Conservation (phyloP, 495 filamentous ascomycete species). For the Talaromyces ruber region DNA sequence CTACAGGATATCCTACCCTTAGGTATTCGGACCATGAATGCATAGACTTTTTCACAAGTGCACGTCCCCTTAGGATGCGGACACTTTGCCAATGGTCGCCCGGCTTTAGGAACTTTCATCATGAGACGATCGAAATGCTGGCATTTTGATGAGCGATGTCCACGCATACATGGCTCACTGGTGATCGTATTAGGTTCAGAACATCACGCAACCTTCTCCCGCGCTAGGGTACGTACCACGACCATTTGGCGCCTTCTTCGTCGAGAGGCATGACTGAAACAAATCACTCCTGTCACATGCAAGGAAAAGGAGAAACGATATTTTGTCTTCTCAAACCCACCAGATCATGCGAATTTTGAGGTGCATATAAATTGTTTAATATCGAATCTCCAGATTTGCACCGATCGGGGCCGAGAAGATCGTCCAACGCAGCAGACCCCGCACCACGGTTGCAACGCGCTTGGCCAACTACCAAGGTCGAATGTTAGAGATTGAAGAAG, state of each 20-base stretch:
- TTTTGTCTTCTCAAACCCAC: not conserved
- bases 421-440: not conserved
- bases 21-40: conserved; percentile 45
- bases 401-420: not conserved
- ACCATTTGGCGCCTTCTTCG: conserved; percentile 41
- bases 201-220: conserved; percentile 1
- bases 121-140: conserved; percentile 66
- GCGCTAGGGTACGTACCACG: conserved; percentile 30
- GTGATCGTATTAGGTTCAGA: conserved; percentile 3
- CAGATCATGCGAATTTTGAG: not conserved
- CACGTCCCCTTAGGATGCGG: conserved; percentile 61
- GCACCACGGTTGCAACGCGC: not conserved
- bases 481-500: not conserved
- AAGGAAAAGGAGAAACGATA: not conserved
- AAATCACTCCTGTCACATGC: not conserved
- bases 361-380: not conserved
- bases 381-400: not conserved
- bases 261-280: conserved; percentile 36
- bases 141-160: conserved; percentile 80
- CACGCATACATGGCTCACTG: conserved; percentile 78
- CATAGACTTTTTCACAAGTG: conserved; percentile 41
- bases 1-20: conserved; percentile 22
- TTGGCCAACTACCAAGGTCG: not conserved
- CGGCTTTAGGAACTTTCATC: conserved; percentile 72
- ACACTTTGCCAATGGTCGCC: conserved; percentile 67